Evolutionary conservation across 805 yeast species (phyloP).

Genomic region (Ogataea methanolica): DNA sequence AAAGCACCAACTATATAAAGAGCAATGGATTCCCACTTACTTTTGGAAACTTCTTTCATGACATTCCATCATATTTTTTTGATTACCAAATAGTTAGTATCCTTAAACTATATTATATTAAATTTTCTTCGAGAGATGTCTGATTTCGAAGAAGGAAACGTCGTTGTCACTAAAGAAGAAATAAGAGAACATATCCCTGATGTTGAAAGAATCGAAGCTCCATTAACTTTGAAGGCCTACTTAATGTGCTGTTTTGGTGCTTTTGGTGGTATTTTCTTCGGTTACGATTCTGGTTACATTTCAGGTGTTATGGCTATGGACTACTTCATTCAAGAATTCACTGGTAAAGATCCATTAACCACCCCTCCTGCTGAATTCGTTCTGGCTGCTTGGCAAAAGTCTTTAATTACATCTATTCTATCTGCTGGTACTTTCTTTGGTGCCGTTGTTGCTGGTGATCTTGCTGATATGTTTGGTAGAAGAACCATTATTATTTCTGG

Average conservation of each 20-base stretch:
- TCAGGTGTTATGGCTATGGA: constrained; percentile 68
- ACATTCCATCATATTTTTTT: no score
- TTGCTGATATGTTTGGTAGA: constrained; percentile 43
- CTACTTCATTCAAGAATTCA: constrained; percentile 33
- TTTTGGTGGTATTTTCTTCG: constrained; percentile 62
- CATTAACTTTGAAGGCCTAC: constrained; percentile 33
- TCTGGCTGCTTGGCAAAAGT: constrained; percentile 28
- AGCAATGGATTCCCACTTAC: no score
- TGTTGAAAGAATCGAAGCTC: constrained; percentile 31
- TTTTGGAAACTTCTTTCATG: no score
- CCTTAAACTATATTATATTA: no score
- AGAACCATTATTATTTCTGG: constrained; percentile 41
- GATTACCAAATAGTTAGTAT: no score
- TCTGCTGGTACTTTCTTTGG: constrained; percentile 71
- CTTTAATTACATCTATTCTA: constrained; percentile 64
- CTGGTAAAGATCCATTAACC: constrained; percentile 18
- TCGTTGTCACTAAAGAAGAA: no score
- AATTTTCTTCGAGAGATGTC: no score
- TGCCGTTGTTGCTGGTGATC: constrained; percentile 56
- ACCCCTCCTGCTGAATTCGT: constrained; percentile 15
- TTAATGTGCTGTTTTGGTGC: constrained; percentile 54
- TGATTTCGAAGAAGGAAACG: no score
- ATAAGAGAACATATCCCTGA: no score
- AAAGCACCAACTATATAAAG: no score
- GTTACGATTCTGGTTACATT: no score